Evolutionary conservation across 2,329 filamentous ascomycete species (phyloP).

Genomic region (Huntiella moniliformis): DNA sequence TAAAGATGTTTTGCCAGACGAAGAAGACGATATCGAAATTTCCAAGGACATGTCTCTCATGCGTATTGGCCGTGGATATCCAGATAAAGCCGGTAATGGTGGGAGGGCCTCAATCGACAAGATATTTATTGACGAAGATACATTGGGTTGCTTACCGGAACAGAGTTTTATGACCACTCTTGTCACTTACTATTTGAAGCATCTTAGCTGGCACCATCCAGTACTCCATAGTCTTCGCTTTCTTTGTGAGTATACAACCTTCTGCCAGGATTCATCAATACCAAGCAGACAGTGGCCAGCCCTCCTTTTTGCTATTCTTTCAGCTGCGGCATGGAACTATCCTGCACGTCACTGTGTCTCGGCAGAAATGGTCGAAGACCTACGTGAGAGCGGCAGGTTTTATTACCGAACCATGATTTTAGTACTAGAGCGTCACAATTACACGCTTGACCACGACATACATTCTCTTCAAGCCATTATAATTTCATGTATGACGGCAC

Average conservation of each 20-base stretch:
- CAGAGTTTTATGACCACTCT: conserved; percentile 1
- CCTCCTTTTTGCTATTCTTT: conserved; percentile 3
- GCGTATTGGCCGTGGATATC: conserved; percentile 10
- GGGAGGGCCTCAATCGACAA: too few relatives aligned
- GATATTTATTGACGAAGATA: too few relatives aligned
- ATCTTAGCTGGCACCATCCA: conserved; percentile 10
- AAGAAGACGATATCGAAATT: conserved; percentile 4
- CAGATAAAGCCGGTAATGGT: neutral
- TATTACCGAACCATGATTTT: conserved; percentile 7
- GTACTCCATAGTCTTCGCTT: conserved; percentile 8
- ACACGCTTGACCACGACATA: conserved; percentile 4
- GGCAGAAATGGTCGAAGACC: neutral
- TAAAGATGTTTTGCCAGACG: conserved; percentile 8
- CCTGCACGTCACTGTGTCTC: conserved; percentile 3
- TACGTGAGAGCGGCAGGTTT: neutral
- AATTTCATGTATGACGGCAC: conserved; percentile 11
- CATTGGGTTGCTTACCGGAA: neutral
- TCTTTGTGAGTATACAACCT: conserved; percentile 3
- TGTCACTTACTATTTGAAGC: conserved; percentile 9
- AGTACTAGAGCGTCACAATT: conserved; percentile 1
- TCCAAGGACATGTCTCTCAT: conserved; percentile 6
- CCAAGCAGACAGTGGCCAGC: conserved; percentile 7
- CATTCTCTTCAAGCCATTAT: conserved; percentile 10
- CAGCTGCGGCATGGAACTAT: conserved; percentile 10
- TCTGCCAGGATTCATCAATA: neutral